Evolutionary conservation across 352 stramenopile genomes (phyloP).

Genomic region (Phytophthora colocasiae): DNA sequence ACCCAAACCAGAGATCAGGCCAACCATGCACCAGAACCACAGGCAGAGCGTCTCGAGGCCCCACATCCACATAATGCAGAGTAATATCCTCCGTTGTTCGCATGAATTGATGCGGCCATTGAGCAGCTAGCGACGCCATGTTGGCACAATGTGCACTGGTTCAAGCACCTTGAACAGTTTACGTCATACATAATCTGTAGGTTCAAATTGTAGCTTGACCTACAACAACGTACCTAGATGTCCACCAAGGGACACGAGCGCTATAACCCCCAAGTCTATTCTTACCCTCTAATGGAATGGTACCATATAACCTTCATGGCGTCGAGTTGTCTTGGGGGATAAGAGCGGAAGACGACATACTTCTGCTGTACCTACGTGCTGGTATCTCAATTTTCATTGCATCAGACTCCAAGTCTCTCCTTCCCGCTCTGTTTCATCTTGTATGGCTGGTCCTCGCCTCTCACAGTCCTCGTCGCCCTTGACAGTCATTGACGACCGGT

Average conservation of each 20-base stretch:
- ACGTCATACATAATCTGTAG: conserved; percentile 4
- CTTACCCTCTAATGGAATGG: conserved; percentile 7
- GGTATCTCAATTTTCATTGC: not conserved
- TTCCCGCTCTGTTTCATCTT: conserved; percentile 3
- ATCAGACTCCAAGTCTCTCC: too few species aligned
- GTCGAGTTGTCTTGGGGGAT: conserved; percentile 11
- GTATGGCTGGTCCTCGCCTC: conserved; percentile 37
- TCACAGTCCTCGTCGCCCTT: conserved; percentile 22
- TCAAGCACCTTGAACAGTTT: conserved; percentile 12
- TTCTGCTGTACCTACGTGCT: not conserved
- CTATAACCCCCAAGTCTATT: conserved; percentile 19
- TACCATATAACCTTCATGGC: conserved; percentile 1
- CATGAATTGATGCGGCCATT: conserved; percentile 44
- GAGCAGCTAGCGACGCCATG: conserved; percentile 31
- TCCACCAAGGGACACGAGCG: conserved; percentile 12
- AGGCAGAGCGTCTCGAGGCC: conserved; percentile 50
- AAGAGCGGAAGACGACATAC: conserved; percentile 28
- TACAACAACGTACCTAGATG: too few species aligned
- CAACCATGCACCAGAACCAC: conserved; percentile 80
- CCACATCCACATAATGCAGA: conserved; percentile 68
- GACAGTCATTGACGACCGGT: conserved; percentile 8
- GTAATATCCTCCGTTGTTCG: conserved; percentile 35
- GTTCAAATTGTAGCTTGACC: too few species aligned
- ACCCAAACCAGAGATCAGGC: conserved; percentile 77
- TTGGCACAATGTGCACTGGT: conserved; percentile 4